These are phyloP conservation scores for Aethionema arabicum DNA, from an alignment of 345 rosid species.

Conservation along the genomic window DNA sequence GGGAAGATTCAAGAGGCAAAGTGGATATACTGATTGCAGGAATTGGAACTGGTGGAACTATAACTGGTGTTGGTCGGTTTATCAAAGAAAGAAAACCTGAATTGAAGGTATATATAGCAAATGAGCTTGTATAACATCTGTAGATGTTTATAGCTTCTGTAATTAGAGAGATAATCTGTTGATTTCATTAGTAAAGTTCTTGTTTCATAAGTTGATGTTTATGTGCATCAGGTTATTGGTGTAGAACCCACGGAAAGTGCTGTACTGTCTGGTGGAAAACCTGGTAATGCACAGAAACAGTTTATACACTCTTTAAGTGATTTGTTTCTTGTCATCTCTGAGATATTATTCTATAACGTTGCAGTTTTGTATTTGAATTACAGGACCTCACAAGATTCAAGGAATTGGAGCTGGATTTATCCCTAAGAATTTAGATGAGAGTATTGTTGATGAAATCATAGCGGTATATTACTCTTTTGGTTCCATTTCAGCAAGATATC, in stretches of 20 bases:
- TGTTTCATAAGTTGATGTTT: conserved; percentile 21
- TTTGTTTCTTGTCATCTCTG: conserved; percentile 16
- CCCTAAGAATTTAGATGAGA: conserved; percentile 76
- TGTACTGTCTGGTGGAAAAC: conserved; percentile 83
- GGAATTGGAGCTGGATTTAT: conserved; percentile 99
- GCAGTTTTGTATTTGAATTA: conserved; percentile 16
- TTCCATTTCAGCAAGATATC: conserved; percentile 17
- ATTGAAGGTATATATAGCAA: conserved; percentile 31
- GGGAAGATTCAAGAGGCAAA: conserved; percentile 84
- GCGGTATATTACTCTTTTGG: conserved; percentile 44
- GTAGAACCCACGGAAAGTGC: conserved; percentile 84
- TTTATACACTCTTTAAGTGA: background rate
- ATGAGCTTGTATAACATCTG: conserved; percentile 3
- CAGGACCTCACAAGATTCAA: conserved; percentile 99
- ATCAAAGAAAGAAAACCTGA: conserved; percentile 58
- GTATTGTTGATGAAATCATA: conserved; percentile 80
- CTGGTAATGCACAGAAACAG: conserved; percentile 48
- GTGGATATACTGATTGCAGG: conserved; percentile 76
- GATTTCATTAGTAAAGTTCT: background rate
- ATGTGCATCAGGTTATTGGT: conserved; percentile 65
- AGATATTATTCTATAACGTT: background rate
- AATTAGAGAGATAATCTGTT: conserved; percentile 3
- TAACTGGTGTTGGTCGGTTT: conserved; percentile 69
- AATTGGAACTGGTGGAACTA: conserved; percentile 92
- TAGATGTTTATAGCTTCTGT: conserved; percentile 11